Conservation (phyloP, 1,139 yeast genomes). For the Saccharomycopsis crataegensis region DNA sequence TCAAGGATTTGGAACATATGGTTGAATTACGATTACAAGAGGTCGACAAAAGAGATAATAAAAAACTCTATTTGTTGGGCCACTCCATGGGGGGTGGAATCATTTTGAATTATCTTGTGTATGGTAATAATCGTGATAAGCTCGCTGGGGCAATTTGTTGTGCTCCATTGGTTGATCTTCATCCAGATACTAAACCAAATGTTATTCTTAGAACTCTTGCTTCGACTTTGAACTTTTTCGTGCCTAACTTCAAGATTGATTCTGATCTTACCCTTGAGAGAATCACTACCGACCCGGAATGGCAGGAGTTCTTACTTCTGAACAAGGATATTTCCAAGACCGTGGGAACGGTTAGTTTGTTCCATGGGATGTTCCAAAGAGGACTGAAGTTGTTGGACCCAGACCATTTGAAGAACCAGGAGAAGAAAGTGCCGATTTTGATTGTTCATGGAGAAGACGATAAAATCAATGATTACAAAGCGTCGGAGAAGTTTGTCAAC, state of each 20-base stretch:
- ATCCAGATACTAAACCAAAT: slow-evolving; percentile 54
- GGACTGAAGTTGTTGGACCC: slow-evolving; percentile 46
- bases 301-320: slow-evolving; percentile 40
- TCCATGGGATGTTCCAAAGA: slow-evolving; percentile 59
- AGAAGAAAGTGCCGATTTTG: slow-evolving; percentile 37
- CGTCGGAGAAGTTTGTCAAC: slow-evolving; percentile 41
- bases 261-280: slow-evolving; percentile 48
- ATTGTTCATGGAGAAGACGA: slow-evolving; percentile 50
- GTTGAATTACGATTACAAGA: slow-evolving; percentile 33
- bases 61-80: slow-evolving; percentile 59
- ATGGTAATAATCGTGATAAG: slow-evolving; percentile 49
- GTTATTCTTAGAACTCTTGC: slow-evolving; percentile 37
- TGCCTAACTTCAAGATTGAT: slow-evolving; percentile 50
- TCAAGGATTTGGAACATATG: slow-evolving; percentile 64
- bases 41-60: slow-evolving; percentile 20
- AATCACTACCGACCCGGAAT: slow-evolving; percentile 47
- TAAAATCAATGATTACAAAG: slow-evolving; percentile 47
- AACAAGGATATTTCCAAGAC: slow-evolving; percentile 40
- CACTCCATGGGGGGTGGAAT: slow-evolving; percentile 98
- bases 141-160: slow-evolving; percentile 51
- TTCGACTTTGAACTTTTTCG: slow-evolving; percentile 36
- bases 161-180: slow-evolving; percentile 63
- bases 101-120: slow-evolving; percentile 61
- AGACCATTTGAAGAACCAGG: slow-evolving; percentile 37
- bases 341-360: slow-evolving; percentile 41